Evolutionary conservation across 2,329 filamentous ascomycete species (phyloP).

Genomic region (Zopfia rhizophila): DNA sequence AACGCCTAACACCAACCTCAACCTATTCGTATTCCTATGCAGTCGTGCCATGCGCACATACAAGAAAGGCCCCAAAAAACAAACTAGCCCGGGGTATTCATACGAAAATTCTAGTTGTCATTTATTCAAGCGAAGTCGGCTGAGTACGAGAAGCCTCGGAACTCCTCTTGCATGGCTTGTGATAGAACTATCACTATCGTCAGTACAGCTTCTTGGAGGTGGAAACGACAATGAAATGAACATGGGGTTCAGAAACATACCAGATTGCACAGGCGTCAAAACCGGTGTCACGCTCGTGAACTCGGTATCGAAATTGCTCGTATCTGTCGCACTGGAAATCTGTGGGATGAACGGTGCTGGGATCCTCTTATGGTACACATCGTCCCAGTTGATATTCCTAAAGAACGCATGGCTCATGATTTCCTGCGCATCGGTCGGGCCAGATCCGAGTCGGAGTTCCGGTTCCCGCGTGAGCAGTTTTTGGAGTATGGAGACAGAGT

Average conservation of each 20-base stretch:
- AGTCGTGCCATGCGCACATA: no score
- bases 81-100: no score
- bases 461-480: conserved; percentile 96
- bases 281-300: conserved; percentile 99
- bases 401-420: conserved; percentile 99
- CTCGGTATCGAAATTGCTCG: conserved; percentile 99
- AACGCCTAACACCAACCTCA: no score
- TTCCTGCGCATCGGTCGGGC: conserved; percentile 96
- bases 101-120: conserved; percentile 1
- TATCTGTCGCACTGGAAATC: conserved; percentile 93
- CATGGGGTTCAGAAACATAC: no score
- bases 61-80: no score
- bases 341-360: conserved; percentile 88
- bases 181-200: conserved; percentile 76
- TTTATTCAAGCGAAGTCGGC: conserved; percentile 76
- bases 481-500: conserved; percentile 96
- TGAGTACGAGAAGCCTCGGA: conserved; percentile 98
- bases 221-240: conserved; percentile 1
- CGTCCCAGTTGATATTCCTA: conserved; percentile 97
- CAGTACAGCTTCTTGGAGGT: conserved; percentile 21
- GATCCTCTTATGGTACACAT: conserved; percentile 95
- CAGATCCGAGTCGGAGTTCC: conserved; percentile 89
- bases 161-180: conserved; percentile 99
- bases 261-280: conserved; percentile 94
- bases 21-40: no score